Base-by-base conservation (phyloP, 1,284 basidiomycete genomes). In the Fomitopsis palustris region DNA sequence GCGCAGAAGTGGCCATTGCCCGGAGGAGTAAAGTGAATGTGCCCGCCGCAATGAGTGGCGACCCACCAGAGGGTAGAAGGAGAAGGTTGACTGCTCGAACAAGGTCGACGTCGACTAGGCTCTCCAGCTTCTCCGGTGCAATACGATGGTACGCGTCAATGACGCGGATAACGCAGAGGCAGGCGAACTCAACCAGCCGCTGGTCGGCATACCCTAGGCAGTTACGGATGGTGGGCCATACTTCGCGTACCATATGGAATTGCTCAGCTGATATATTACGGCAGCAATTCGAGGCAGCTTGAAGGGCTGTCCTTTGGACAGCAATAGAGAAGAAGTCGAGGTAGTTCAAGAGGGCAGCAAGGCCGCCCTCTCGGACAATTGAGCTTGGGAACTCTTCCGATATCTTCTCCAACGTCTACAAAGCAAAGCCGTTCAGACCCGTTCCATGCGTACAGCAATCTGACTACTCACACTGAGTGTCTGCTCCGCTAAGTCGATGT, bases 241-340 rank as follows among this genome's bases (percentile, higher is more conserved):
- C 92, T 54, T 90, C 90, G 53, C 83, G 85, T 68, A 97, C 88
- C 87, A 94, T 94, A 41, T 84, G 72, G 74, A 95, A 95, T 70
- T 92, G 87, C 61, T 97, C 95, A 45, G 87, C 72, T 6, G 93
- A 89, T 54, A 96, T 84, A 70, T 94, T 94, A 55, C 93, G 87
- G 73, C 95, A 97, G 68, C 96, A 98, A 68, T 97, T 97, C 33
- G 95, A 90, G 4, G 95, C 95, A 19, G 95, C 95, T 65, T 96
- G 95, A n/a, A 98, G 80, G 19, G 96, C 96, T 0, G 94, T 97
- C 56, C 96, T 85, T 72, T 98, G 96, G 8, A 97, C 95, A 51
- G 95, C 93, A 65, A 95, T 97, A 12, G 93, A 95, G 77, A 98
- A 97, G 78, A 98, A 98, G 71, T 97, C 95, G 63, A 98, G 87